Percentiles rank a stretch among this genome's conserved stretches.
Evolutionary conservation across 177 flowering plant genomes (phyloP).

Genomic region (Vitis hybrid): DNA sequence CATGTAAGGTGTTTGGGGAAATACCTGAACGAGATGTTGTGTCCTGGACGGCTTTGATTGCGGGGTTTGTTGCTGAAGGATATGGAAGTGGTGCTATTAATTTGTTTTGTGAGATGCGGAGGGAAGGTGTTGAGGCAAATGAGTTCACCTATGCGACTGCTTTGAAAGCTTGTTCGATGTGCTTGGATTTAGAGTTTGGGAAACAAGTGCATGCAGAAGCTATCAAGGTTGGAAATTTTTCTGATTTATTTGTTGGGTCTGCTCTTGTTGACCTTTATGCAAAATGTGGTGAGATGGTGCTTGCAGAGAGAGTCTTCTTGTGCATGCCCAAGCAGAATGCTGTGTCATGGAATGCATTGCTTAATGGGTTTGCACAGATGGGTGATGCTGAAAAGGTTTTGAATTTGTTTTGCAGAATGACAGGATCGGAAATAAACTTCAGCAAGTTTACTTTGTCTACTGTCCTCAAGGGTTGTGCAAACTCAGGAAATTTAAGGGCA

Average conservation of each 20-base stretch:
- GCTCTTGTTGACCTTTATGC: constrained; percentile 28
- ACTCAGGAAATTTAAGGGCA: constrained; percentile 16
- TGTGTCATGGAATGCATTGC: constrained; percentile 13
- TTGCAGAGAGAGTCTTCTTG: constrained; percentile 16
- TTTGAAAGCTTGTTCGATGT: constrained; percentile 20
- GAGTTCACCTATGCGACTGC: constrained; percentile 15
- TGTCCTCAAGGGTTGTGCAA: constrained; percentile 34
- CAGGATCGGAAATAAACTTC: constrained; percentile 25
- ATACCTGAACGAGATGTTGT: constrained; percentile 40
- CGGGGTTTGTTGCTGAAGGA: constrained; percentile 21
- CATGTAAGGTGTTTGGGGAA: constrained; percentile 27
- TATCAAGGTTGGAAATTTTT: constrained; percentile 17
- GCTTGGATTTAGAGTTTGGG: constrained; percentile 15
- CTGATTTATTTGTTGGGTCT: constrained; percentile 24
- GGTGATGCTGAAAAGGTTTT: constrained; percentile 23
- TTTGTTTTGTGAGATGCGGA: constrained; percentile 21
- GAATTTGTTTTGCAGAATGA: constrained; percentile 29
- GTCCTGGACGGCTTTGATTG: constrained; percentile 27
- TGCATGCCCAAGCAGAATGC: constrained; percentile 22
- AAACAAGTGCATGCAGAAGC: constrained; percentile 27
- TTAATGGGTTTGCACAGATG: constrained; percentile 36
- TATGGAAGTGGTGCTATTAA: constrained; percentile 13
- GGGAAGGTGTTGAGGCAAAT: constrained; percentile 14
- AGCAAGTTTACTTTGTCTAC: constrained; percentile 36
- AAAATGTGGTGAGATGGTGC: constrained; percentile 15